Base-by-base conservation (phyloP, 2,329 filamentous ascomycete genomes). In the Fonsecaea erecta region DNA sequence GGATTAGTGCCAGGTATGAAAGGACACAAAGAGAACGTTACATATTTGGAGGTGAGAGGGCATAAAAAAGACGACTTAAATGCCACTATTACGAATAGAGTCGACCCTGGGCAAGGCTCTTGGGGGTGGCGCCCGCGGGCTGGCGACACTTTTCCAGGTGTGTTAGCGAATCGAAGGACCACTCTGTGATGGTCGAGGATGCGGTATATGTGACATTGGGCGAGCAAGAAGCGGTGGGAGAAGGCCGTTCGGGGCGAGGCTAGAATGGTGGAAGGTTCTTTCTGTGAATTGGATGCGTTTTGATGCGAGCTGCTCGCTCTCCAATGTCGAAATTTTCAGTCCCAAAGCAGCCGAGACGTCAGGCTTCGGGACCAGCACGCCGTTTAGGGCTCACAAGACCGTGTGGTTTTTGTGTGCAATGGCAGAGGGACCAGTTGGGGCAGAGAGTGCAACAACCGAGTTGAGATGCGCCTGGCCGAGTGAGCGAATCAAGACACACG, bases 321-420 rank as follows among this genome's bases (percentile, higher is more conserved):
- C 63, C 48, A 57, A 54, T 55, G 62, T 63, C 37, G 56, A 69
- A 67, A 62, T 67, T 69, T 69, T 65, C 59, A 43, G 64, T 69
- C 56, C 48, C 48, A 35, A 24, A 18, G 52, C 18, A 52, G 37
- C 48, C 48, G 48, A 43, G 58, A 55, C 51, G 46, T 28, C 46
- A 35, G 53, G 28, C 43, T 28, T 24, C 16, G 48, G 21, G 48
- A 14, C 24, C 43, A 55, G 37, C n/a, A 52, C 43, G 16, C 21
- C 18, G 35, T 43, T 62, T 59, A 51, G 59, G 51, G 35, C 35
- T 35, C 58, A 62, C 34, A 26, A 58, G 43, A 60, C 43, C 43
- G 34, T 26, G 57, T 52, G 57, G n/a, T n/a, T n/a, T n/a, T n/a
- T 60, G 34, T n/a, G 57, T 46, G 43, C 26, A 18, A 54, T 21